A percentile compares a stretch with the other conserved stretches of the same genome.
phyloP scores from a whole-genome alignment of 805 yeast genomes.

The Spathaspora girioi region DNA sequence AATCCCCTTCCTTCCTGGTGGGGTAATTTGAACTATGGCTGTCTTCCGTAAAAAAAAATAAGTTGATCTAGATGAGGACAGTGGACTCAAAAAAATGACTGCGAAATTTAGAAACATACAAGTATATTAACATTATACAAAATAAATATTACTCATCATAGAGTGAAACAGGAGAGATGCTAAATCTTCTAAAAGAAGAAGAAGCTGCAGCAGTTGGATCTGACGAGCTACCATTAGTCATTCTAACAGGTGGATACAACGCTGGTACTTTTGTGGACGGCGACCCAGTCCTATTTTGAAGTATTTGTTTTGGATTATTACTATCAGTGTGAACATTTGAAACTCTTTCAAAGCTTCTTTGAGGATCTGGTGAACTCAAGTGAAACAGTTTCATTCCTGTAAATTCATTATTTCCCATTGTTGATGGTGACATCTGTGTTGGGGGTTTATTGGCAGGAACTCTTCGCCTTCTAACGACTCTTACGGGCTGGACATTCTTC shows the following conservation, averaged over 20 bases:
- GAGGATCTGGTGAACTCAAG: not conserved
- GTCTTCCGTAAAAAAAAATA: not conserved
- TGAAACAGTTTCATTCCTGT: conserved; percentile 7
- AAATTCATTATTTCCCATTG: not conserved
- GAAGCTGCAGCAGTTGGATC: not conserved
- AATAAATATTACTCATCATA: not conserved
- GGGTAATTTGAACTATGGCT: not conserved
- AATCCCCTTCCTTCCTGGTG: not conserved
- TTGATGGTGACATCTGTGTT: not conserved
- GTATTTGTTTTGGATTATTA: not conserved
- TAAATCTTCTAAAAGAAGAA: not conserved
- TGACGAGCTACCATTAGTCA: not conserved
- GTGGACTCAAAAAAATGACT: not conserved
- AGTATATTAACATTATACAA: not conserved
- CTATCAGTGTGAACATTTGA: not conserved
- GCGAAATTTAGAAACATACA: not conserved
- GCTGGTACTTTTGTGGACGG: not conserved
- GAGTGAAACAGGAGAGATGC: not conserved
- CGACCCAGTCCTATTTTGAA: not conserved
- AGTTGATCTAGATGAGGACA: not conserved
- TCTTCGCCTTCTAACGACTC: conserved; percentile 1
- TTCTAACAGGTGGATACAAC: not conserved
- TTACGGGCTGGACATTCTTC: not conserved
- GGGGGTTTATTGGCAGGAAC: not conserved
- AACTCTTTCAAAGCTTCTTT: not conserved